phyloP scores from a whole-genome alignment of 2,329 filamentous ascomycete species.

The Sarocladiaceae sp. region DNA sequence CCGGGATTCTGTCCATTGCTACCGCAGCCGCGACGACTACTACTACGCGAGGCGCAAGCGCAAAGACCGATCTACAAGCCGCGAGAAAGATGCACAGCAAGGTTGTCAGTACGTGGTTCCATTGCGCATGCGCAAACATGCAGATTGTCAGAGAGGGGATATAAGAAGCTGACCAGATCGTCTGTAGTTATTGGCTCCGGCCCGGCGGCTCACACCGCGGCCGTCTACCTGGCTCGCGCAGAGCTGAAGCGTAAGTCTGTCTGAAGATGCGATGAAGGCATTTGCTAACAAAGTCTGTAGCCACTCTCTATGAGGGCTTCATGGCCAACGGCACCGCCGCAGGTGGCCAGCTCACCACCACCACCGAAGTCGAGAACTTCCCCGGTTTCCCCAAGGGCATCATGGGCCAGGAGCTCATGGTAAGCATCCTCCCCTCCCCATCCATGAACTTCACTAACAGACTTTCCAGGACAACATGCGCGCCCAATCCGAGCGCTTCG shows the following conservation, averaged over 20 bases:
- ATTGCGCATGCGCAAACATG: background rate
- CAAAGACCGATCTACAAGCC: conserved; percentile 31
- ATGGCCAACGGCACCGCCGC: conserved; percentile 95
- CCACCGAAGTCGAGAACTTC: conserved; percentile 97
- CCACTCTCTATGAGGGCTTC: conserved; percentile 96
- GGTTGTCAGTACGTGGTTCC: conserved; percentile 68
- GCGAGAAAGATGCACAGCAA: conserved; percentile 81
- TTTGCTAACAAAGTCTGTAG: conserved; percentile 26
- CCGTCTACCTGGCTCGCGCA: conserved; percentile 91
- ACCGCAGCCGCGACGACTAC: conserved; percentile 65
- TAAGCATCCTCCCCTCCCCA: conserved; percentile 25
- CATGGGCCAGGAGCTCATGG: conserved; percentile 84
- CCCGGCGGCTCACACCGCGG: conserved; percentile 94
- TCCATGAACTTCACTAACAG: background rate
- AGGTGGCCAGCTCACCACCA: conserved; percentile 95
- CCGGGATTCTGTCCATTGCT: conserved; percentile 66
- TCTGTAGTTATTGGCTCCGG: conserved; percentile 79
- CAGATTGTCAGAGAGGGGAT: conserved; percentile 10
- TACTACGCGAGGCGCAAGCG: conserved; percentile 48
- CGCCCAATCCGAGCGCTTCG: conserved; percentile 84
- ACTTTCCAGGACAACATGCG: conserved; percentile 73
- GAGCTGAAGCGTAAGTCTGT: conserved; percentile 71
- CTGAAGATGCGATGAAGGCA: background rate
- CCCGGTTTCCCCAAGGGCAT: conserved; percentile 90
- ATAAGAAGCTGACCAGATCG: background rate